phyloP scores from a whole-genome alignment of 805 yeast species.

The Diddensiella santjacobensis region DNA sequence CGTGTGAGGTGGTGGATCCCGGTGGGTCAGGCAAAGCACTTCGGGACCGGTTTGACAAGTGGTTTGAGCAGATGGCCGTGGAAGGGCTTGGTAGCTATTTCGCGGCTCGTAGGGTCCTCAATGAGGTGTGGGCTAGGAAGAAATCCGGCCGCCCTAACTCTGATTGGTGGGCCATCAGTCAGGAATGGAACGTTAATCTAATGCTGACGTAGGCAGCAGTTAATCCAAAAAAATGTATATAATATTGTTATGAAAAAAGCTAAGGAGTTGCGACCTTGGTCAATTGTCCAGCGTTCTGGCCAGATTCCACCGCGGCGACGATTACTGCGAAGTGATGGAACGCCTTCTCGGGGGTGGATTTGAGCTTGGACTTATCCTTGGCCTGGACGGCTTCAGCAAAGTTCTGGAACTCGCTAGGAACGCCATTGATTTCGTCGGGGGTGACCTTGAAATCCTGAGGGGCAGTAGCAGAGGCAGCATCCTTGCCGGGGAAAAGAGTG shows the following conservation, averaged over 20 bases:
- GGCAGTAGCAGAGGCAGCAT: slow-evolving; percentile 18
- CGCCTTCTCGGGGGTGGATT: slow-evolving; percentile 67
- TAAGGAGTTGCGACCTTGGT: slow-evolving; percentile 16
- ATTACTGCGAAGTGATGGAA: slow-evolving; percentile 92
- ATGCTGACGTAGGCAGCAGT: slow-evolving; percentile 61
- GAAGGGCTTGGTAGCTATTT: slow-evolving; percentile 75
- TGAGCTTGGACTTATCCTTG: slow-evolving; percentile 56
- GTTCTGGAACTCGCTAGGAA: slow-evolving; percentile 50
- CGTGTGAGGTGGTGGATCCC: slow-evolving; percentile 64
- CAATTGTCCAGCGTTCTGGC: slow-evolving; percentile 37
- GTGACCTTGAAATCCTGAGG: slow-evolving; percentile 30
- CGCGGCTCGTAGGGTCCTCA: slow-evolving; percentile 81
- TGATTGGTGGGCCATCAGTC: slow-evolving; percentile 74
- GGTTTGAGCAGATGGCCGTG: slow-evolving; percentile 49
- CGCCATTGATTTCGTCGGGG: slow-evolving; percentile 50
- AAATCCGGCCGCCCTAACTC: slow-evolving; percentile 53
- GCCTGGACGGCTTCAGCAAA: slow-evolving; percentile 56
- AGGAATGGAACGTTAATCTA: slow-evolving; percentile 81
- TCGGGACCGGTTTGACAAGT: slow-evolving; percentile 63
- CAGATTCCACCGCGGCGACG: slow-evolving; percentile 78
- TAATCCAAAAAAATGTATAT: too few species aligned
- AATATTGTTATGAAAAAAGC: background rate
- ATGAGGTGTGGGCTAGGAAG: slow-evolving; percentile 80
- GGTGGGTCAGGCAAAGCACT: slow-evolving; percentile 32
- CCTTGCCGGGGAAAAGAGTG: slow-evolving; percentile 27